Evolutionary conservation across 148 eudicot species (phyloP), one percentile per base, ranked within the genome.

Genomic region (Simmondsia chinensis): DNA sequence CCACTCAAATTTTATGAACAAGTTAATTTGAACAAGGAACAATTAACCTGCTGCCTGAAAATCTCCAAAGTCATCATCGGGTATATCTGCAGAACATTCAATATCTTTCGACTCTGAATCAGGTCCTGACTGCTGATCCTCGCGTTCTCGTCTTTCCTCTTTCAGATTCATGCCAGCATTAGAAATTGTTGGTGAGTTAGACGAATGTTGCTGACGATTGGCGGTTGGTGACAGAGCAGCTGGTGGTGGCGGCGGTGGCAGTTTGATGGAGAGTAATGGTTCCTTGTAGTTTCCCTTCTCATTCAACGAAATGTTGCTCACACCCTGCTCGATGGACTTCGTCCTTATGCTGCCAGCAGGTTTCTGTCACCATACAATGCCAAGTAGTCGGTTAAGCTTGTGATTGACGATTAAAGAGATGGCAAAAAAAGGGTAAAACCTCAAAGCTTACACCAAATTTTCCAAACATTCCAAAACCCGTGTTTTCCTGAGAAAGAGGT

Each of bases 41-140:
- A 19, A 50, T 69, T 48, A 72, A 33, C 68, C 54, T 28, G 99
- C 99, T 4, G 83, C 67, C 64, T 91, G 99, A 66, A 91, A 91
- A 74, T 91, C 99, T 14, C 95, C 99, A 36, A 85, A 91, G 47
- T 91, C 99, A 11, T 91, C 94, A 25, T 91, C 95, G 16, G 70
- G 81, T 37, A 61, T 30, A 59, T 77, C 80, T 43, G 64, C 77
- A 16, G 66, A 28, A 40, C 24, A 64, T 57, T 48, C 64, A 33
- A 38, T 45, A 54, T 68, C 74, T 20, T 32, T 46, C n/a, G 73
- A 22, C 33, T 48, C 44, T 26, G 60, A 29, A 43, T 62, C 74
- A 26, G 51, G 32, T 52, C 49, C 48, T 5, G 68, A 27, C 28
- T 65, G 37, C 51, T 55, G 60, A 53, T 63, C 48, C 9, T 46